Conservation (phyloP, 352 stramenopile species). For the Globisporangium nodosum region DNA sequence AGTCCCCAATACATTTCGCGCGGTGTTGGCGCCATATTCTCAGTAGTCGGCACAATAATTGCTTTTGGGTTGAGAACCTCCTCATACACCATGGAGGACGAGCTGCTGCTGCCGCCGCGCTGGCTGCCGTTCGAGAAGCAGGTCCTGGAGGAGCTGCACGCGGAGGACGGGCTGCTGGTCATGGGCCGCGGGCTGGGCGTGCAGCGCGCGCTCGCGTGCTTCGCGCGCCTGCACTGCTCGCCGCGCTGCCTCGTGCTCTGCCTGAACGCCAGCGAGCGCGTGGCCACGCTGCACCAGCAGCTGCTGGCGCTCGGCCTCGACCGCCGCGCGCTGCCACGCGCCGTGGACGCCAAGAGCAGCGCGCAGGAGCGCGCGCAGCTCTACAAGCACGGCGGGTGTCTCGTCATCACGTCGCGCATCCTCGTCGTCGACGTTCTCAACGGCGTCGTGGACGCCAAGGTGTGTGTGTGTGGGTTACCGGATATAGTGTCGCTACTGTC, state of each 20-base stretch:
- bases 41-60: background rate
- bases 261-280: conserved; percentile 89
- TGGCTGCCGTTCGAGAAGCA: conserved; percentile 76
- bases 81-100: background rate
- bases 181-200: conserved; percentile 91
- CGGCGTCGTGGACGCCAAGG: conserved; percentile 52
- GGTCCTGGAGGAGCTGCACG: conserved; percentile 63
- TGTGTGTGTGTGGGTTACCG: conserved; percentile 2
- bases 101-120: conserved; percentile 20
- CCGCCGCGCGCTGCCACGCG: conserved; percentile 69
- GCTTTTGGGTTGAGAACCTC: background rate
- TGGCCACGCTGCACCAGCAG: conserved; percentile 62
- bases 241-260: conserved; percentile 86
- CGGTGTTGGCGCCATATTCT: too few species aligned
- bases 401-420: conserved; percentile 95
- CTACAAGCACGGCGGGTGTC: conserved; percentile 91
- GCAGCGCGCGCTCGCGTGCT: conserved; percentile 80
- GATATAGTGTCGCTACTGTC: background rate
- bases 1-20: too few species aligned
- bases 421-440: conserved; percentile 97
- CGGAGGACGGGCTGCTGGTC: conserved; percentile 90
- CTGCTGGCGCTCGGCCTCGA: conserved; percentile 88
- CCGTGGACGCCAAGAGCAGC: conserved; percentile 68
- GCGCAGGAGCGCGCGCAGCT: conserved; percentile 71
- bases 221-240: conserved; percentile 88